Evolutionary conservation across 2,329 filamentous ascomycete species (phyloP).

Genomic region (Diaporthe longicolla): DNA sequence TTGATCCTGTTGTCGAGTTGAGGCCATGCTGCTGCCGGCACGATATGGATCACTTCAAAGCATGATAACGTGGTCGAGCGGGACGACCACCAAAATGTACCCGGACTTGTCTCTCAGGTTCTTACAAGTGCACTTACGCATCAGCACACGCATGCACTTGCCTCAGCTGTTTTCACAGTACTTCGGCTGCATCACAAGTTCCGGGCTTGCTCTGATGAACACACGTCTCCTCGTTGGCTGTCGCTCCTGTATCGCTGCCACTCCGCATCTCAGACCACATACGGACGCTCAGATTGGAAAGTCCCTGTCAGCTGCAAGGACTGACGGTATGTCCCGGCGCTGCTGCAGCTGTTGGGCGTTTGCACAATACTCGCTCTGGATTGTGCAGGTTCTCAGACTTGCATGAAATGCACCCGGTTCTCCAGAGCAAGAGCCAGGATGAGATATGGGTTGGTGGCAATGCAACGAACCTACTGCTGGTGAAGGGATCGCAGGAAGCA

Average conservation of each 20-base stretch:
- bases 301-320: slow-evolving; percentile 1
- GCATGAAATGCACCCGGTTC: neutral
- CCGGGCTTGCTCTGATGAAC: neutral
- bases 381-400: slow-evolving; percentile 16
- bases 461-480: slow-evolving; percentile 1
- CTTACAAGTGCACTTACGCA: neutral
- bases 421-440: slow-evolving; percentile 2
- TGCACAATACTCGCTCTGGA: neutral
- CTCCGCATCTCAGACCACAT: slow-evolving; percentile 1
- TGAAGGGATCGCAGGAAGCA: neutral
- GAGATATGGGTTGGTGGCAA: neutral
- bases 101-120: neutral
- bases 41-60: neutral
- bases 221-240: neutral
- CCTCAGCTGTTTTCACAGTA: neutral
- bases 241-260: neutral
- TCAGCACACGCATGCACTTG: neutral
- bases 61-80: neutral
- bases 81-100: neutral
- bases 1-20: neutral
- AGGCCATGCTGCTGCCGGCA: neutral
- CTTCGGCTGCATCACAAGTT: neutral
- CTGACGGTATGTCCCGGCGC: slow-evolving; percentile 9
- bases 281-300: neutral
- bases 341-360: slow-evolving; percentile 17